Percentiles rank a stretch among this genome's conserved stretches.
phyloP scores from a whole-genome alignment of 2,329 filamentous ascomycete species.

The Alternaria longipes region DNA sequence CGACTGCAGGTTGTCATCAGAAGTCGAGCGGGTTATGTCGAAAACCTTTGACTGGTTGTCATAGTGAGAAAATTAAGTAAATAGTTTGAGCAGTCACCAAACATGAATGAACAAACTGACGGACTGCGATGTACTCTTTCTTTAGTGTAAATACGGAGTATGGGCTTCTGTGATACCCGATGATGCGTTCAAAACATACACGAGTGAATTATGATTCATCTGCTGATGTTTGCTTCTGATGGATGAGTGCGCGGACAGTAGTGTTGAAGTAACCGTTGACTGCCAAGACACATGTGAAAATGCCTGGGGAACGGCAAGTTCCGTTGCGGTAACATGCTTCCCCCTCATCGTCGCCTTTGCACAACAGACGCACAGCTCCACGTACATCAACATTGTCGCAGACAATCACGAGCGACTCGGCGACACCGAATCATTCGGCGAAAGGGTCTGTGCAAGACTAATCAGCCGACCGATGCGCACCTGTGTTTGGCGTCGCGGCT shows the following conservation, averaged over 20 bases:
- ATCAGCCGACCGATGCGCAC: slow-evolving; percentile 16
- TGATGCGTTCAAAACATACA: too few species aligned
- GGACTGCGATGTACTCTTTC: background rate
- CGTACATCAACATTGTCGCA: background rate
- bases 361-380: background rate
- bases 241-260: background rate
- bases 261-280: background rate
- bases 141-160: background rate
- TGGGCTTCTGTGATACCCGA: background rate
- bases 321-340: background rate
- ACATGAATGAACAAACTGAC: background rate
- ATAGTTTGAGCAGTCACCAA: background rate
- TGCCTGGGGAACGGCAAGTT: background rate
- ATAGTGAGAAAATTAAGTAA: background rate
- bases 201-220: background rate
- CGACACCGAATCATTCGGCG: slow-evolving; percentile 21
- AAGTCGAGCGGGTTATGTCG: background rate
- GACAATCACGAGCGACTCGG: slow-evolving; percentile 6
- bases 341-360: background rate
- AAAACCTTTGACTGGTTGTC: background rate
- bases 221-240: background rate
- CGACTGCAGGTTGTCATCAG: background rate
- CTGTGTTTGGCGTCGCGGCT: slow-evolving; percentile 25
- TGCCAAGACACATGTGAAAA: slow-evolving; percentile 17
- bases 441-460: slow-evolving; percentile 7